These are phyloP conservation scores for Aspergillus sp. DNA, from an alignment of 2,329 filamentous ascomycete species.

Conservation along the genomic window DNA sequence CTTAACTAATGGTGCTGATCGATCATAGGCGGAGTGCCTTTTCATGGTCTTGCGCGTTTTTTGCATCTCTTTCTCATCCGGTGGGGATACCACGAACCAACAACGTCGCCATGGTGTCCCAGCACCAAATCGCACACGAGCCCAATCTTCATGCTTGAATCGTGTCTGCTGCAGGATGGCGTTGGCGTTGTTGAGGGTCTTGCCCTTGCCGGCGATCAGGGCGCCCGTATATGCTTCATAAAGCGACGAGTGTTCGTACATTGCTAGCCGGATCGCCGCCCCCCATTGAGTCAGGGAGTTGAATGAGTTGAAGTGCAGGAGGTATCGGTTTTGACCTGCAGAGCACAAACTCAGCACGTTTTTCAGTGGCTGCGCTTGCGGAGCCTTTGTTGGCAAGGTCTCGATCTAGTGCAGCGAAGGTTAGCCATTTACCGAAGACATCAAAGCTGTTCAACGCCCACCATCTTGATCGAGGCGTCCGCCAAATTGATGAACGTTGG, in stretches of 20 bases:
- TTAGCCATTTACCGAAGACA: background rate
- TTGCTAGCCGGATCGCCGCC: conserved; percentile 80
- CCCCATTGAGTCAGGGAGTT: conserved; percentile 95
- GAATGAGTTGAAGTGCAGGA: conserved; percentile 92
- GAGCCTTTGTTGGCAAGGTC: conserved; percentile 74
- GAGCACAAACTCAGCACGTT: conserved; percentile 96
- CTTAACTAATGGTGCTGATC: conserved; percentile 61
- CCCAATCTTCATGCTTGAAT: conserved; percentile 82
- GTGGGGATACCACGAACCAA: conserved; percentile 90
- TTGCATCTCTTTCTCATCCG: conserved; percentile 83
- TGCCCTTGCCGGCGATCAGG: conserved; percentile 89
- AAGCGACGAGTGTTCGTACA: conserved; percentile 86
- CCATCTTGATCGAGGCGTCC: conserved; percentile 97
- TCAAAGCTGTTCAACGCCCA: conserved; percentile 32
- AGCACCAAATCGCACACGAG: conserved; percentile 86
- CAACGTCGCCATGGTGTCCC: conserved; percentile 93
- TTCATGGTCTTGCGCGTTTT: conserved; percentile 74
- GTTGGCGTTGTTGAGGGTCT: conserved; percentile 78
- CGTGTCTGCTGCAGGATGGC: conserved; percentile 74
- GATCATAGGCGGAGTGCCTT: conserved; percentile 78
- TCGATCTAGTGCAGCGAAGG: conserved; percentile 55
- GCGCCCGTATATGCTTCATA: conserved; percentile 97
- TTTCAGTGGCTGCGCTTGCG: conserved; percentile 70
- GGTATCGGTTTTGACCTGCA: conserved; percentile 87
- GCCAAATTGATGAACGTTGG: conserved; percentile 95